Base-by-base conservation (phyloP, 2,329 filamentous ascomycete species). In the Talaromyces rugulosus region DNA sequence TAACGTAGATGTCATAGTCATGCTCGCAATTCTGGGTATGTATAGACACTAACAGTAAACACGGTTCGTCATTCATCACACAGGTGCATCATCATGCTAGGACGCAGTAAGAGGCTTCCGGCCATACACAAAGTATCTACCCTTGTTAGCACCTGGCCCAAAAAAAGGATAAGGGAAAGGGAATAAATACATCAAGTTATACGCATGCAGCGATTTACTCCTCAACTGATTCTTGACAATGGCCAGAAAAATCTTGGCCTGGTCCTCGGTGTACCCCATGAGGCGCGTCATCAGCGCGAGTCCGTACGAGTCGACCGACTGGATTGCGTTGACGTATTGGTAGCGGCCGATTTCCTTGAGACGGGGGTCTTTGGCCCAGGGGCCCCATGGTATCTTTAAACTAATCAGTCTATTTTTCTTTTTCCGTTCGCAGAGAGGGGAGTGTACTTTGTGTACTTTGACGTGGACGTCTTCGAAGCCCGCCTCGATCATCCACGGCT, bases 391-490 rank as follows among this genome's bases (percentile, higher is more conserved):
- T 11, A 64, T 28, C 56, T 58, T 11, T 53, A 3, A 8, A 23
- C 5, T n/a, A 23, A 23, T n/a, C 5, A n/a, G 5, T 40, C n/a
- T n/a, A 16, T 5, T 40, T 40, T 8, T 14, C n/a, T n/a, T 14
- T 5, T n/a, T n/a, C n/a, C 12, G 3, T 27, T 57, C 52, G 28
- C 33, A 14, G 23, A 27, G 30, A 12, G 6, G 16, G 44, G 14
- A 27, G 14, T 18, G n/a, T 27, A 58, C 56, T 27, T 63, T 63
- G 57, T 56, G 62, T 14, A 64, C 40, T 28, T 59, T 47, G 18
- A 57, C n/a, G 23, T 47, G 50, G 31, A 64, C 56, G 9, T 64
- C 57, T 56, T 61, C 55, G 50, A 64, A 64, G 5, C 63, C 63
- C 2, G 56, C 47, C 8, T 59, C 58, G 12, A 51, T 44, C 57